These are phyloP conservation scores for Aegilops bicornis DNA, from an alignment of 176 grass and related monocot genomes.

Conservation along the genomic window DNA sequence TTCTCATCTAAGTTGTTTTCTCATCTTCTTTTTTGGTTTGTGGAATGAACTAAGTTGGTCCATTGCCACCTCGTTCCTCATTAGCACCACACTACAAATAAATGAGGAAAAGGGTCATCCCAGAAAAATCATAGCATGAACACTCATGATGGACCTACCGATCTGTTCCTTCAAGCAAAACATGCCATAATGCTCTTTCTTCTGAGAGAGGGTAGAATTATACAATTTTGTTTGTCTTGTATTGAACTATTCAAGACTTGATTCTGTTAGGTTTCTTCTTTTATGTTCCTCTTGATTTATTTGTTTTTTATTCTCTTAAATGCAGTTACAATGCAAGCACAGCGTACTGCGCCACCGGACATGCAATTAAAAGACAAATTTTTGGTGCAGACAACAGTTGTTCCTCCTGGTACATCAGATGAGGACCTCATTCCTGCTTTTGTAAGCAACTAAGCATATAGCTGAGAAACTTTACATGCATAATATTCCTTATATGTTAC, in stretches of 20 bases:
- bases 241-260: neutral
- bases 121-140: constrained; percentile 1
- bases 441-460: constrained; percentile 63
- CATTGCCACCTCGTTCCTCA: neutral
- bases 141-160: neutral
- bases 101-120: neutral
- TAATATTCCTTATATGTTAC: constrained; percentile 1
- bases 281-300: constrained; percentile 18
- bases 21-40: constrained; percentile 2
- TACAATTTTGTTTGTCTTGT: constrained; percentile 1
- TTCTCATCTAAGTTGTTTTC: neutral
- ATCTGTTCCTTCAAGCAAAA: constrained; percentile 23
- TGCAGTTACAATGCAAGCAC: constrained; percentile 96
- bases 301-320: constrained; percentile 27
- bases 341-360: constrained; percentile 71
- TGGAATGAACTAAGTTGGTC: neutral
- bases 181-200: neutral
- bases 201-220: constrained; percentile 6
- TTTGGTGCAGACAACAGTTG: constrained; percentile 83
- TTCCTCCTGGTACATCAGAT: constrained; percentile 81
- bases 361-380: constrained; percentile 99
- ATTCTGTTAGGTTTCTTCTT: constrained; percentile 26
- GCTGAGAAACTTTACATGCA: neutral
- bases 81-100: neutral
- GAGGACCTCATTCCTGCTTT: constrained; percentile 75